phyloP scores from a whole-genome alignment of 108 stramenopile species.

The Schizochytrium sp. region DNA sequence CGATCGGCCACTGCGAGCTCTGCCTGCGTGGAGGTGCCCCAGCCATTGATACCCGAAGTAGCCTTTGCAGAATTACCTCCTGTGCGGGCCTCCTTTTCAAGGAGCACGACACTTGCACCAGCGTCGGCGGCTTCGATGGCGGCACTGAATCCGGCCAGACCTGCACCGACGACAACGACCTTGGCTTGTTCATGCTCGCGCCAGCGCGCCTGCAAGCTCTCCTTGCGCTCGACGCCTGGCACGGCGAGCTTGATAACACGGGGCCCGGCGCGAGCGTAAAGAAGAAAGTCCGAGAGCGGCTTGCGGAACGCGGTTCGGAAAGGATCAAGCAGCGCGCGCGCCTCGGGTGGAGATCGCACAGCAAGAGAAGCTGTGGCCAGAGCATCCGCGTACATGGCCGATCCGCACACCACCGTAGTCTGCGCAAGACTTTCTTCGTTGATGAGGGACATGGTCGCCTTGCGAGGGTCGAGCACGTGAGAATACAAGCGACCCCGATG shows the following conservation, averaged over 20 bases:
- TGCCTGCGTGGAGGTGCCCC: slow-evolving; percentile 36
- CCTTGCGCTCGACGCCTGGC: slow-evolving; percentile 38
- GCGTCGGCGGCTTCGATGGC: slow-evolving; percentile 39
- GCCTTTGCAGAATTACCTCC: slow-evolving; percentile 54
- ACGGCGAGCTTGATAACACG: slow-evolving; percentile 33
- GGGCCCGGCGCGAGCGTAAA: slow-evolving; percentile 42
- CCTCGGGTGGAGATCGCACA: slow-evolving; percentile 22
- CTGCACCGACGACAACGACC: slow-evolving; percentile 44
- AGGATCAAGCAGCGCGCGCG: slow-evolving; percentile 34
- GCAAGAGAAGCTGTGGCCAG: slow-evolving; percentile 38
- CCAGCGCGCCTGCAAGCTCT: slow-evolving; percentile 25
- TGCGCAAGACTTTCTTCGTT: slow-evolving; percentile 36
- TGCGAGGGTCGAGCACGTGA: slow-evolving; percentile 37
- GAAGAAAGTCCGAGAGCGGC: slow-evolving; percentile 39
- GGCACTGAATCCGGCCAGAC: slow-evolving; percentile 41
- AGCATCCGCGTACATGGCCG: slow-evolving; percentile 44
- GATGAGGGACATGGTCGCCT: slow-evolving; percentile 30
- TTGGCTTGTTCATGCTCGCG: slow-evolving; percentile 23
- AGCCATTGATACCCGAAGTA: slow-evolving; percentile 22
- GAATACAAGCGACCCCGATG: slow-evolving; percentile 37
- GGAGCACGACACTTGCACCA: slow-evolving; percentile 32
- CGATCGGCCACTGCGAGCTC: slow-evolving; percentile 22
- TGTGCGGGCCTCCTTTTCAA: slow-evolving; percentile 37
- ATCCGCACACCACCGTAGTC: slow-evolving; percentile 30
- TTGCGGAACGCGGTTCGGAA: slow-evolving; percentile 33